Evolutionary conservation across 2,329 filamentous ascomycete genomes (phyloP).

Genomic region (Aspergillus glaucus): DNA sequence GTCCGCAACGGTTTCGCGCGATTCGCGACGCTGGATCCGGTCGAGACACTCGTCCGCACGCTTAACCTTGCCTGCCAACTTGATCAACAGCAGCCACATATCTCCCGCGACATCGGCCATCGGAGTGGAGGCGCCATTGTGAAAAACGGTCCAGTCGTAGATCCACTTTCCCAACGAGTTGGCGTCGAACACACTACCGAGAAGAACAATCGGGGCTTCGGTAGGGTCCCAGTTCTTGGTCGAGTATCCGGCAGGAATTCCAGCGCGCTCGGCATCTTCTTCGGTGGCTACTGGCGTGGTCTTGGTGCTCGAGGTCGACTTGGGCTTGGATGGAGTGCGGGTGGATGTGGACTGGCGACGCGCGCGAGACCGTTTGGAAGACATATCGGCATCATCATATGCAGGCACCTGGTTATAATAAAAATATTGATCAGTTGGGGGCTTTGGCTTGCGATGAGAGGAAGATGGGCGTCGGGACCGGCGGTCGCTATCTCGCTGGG

Average conservation of each 20-base stretch:
- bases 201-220: conserved; percentile 86
- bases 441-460: conserved; percentile 35
- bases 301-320: conserved; percentile 29
- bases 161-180: conserved; percentile 99
- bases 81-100: conserved; percentile 89
- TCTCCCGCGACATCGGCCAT: conserved; percentile 90
- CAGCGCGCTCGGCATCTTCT: conserved; percentile 57
- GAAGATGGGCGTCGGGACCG: conserved; percentile 21
- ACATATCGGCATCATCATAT: conserved; percentile 49
- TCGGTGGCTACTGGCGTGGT: conserved; percentile 51
- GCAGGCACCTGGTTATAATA: conserved; percentile 50
- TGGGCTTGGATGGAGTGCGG: conserved; percentile 40
- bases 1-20: conserved; percentile 75
- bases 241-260: conserved; percentile 83
- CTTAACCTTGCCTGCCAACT: conserved; percentile 90
- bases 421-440: conserved; percentile 47
- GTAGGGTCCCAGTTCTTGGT: conserved; percentile 97
- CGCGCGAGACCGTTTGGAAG: conserved; percentile 40
- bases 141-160: conserved; percentile 97
- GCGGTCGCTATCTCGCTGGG: conserved; percentile 16
- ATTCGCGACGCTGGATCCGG: conserved; percentile 66
- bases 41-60: conserved; percentile 72
- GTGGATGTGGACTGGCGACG: conserved; percentile 51
- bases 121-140: conserved; percentile 71
- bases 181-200: conserved; percentile 93